Percentiles rank a stretch among this genome's conserved stretches.
phyloP scores from a whole-genome alignment of 2,329 filamentous ascomycete species.

The Aureobasidium sp. region DNA sequence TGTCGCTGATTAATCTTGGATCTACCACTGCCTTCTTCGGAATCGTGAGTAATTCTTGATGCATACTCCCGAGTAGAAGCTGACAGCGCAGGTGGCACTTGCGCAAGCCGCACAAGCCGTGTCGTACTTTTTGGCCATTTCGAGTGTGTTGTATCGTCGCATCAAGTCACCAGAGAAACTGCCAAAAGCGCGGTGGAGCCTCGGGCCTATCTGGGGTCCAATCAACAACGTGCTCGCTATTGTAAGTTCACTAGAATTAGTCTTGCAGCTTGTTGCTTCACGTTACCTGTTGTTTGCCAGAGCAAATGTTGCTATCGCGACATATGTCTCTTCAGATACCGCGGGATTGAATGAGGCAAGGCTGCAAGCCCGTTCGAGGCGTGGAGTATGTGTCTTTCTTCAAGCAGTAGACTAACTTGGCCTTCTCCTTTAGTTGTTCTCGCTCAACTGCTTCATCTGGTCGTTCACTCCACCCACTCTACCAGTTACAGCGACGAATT shows the following conservation, averaged over 20 bases:
- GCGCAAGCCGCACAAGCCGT: neutral
- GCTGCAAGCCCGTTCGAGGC: neutral
- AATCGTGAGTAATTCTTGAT: neutral
- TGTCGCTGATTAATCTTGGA: slow-evolving; percentile 19
- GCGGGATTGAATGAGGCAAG: neutral
- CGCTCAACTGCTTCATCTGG: neutral
- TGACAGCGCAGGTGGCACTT: neutral
- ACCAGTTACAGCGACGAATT: neutral
- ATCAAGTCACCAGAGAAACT: neutral
- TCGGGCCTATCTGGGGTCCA: neutral
- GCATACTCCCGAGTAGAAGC: neutral
- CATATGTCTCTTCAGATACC: neutral
- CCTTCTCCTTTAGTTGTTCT: neutral
- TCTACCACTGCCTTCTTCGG: slow-evolving; percentile 15
- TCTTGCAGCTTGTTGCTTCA: neutral
- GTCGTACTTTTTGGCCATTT: neutral
- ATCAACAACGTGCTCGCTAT: neutral
- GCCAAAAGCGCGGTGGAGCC: neutral
- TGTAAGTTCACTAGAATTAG: neutral
- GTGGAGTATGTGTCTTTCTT: neutral
- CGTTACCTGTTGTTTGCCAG: neutral
- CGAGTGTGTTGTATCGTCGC: neutral
- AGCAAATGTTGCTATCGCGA: neutral
- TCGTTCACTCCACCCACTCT: neutral
- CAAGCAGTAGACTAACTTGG: neutral